Evolutionary conservation across 495 filamentous ascomycete genomes (phyloP).

Genomic region (Xylaria curta): DNA sequence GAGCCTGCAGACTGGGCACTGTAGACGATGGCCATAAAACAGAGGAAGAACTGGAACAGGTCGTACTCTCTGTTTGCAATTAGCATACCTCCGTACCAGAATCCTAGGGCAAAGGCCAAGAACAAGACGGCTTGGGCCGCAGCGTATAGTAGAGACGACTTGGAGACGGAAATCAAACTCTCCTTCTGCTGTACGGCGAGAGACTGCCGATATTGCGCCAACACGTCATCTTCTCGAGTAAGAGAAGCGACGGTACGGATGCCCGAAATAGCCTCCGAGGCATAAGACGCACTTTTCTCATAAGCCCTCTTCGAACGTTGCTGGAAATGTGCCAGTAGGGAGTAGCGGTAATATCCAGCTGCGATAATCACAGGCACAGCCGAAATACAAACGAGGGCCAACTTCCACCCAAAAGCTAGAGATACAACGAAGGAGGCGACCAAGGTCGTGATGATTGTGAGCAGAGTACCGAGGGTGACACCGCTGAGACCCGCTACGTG

Average conservation of each 20-base stretch:
- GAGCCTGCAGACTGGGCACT: conserved; percentile 86
- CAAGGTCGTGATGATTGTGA: conserved; percentile 78
- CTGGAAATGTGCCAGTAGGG: conserved; percentile 79
- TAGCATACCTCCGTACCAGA: conserved; percentile 90
- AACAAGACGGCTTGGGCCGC: conserved; percentile 80
- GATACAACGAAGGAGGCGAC: conserved; percentile 69
- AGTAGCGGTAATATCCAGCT: conserved; percentile 88
- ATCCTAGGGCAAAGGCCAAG: conserved; percentile 81
- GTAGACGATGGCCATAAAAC: conserved; percentile 79
- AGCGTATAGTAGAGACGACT: conserved; percentile 77
- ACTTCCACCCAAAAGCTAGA: conserved; percentile 83
- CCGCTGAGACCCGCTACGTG: conserved; percentile 84
- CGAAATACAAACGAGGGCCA: conserved; percentile 81
- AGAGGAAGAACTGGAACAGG: conserved; percentile 81
- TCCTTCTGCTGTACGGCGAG: conserved; percentile 66
- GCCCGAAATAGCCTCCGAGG: conserved; percentile 88
- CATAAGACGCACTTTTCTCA: conserved; percentile 77
- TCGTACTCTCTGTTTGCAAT: conserved; percentile 69
- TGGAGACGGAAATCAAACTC: conserved; percentile 69
- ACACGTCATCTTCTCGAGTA: conserved; percentile 82
- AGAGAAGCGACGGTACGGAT: conserved; percentile 94
- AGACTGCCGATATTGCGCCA: conserved; percentile 70
- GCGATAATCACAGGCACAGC: conserved; percentile 78
- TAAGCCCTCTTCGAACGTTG: conserved; percentile 72
- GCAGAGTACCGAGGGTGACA: conserved; percentile 80